A percentile compares a stretch with the other conserved stretches of the same genome.
phyloP scores from a whole-genome alignment of 768 basidiomycete species.

The Chlorophyllum brunneum region DNA sequence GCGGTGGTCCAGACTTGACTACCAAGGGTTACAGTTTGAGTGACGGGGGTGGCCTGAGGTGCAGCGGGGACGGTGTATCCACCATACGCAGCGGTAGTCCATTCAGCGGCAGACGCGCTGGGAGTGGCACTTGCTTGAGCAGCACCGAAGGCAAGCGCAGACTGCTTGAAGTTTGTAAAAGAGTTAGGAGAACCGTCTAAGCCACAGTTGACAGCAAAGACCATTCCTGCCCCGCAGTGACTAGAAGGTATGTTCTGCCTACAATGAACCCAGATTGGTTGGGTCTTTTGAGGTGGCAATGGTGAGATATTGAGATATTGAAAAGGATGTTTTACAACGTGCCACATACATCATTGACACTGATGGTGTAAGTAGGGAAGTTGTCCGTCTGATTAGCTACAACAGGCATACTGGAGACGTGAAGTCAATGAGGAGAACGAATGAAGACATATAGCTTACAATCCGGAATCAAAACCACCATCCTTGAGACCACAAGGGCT shows the following conservation, averaged over 20 bases:
- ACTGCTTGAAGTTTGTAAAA: constrained; percentile 55
- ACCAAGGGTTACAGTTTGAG: constrained; percentile 45
- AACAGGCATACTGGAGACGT: constrained; percentile 43
- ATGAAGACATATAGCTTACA: constrained; percentile 35
- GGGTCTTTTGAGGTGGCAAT: constrained; percentile 31
- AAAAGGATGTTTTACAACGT: not conserved
- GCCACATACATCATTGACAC: constrained; percentile 40
- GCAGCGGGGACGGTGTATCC: constrained; percentile 47
- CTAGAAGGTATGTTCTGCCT: constrained; percentile 46
- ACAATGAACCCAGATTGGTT: constrained; percentile 61
- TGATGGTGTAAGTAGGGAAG: constrained; percentile 47
- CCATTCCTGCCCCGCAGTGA: constrained; percentile 65
- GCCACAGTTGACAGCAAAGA: constrained; percentile 64
- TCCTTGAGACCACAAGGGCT: constrained; percentile 49
- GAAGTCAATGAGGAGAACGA: constrained; percentile 10
- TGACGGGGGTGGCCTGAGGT: constrained; percentile 39
- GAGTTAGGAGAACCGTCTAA: constrained; percentile 51
- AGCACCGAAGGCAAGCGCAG: constrained; percentile 53
- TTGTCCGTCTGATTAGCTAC: constrained; percentile 44
- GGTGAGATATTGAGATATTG: not conserved
- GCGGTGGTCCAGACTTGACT: too few species aligned
- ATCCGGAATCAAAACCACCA: constrained; percentile 55
- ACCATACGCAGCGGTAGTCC: constrained; percentile 46
- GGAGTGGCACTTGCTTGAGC: constrained; percentile 40
- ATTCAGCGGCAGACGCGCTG: constrained; percentile 22